Evolutionary conservation across 129 eudicot genomes (phyloP).

Genomic region (Lactuca sativa): DNA sequence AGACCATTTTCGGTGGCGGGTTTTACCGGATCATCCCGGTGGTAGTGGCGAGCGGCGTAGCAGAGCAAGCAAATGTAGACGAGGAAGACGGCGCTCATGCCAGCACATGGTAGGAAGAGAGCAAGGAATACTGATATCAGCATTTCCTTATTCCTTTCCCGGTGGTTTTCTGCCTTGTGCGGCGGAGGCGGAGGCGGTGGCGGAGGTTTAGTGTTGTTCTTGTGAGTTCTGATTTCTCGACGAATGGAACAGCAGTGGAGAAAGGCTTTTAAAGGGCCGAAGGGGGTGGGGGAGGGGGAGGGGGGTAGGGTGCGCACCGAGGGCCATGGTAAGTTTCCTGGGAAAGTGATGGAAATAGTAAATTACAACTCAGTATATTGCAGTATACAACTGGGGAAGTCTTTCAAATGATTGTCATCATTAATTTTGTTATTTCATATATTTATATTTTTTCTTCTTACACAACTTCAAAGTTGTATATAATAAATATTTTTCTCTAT

Average conservation of each 20-base stretch:
- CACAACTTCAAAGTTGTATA: too few species aligned
- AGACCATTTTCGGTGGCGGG: conserved; percentile 35
- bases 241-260: not conserved
- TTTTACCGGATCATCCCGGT: conserved; percentile 23
- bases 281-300: not conserved
- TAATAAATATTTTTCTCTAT: too few species aligned
- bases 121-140: conserved; percentile 60
- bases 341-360: not conserved
- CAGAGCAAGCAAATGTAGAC: conserved; percentile 58
- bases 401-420: not conserved
- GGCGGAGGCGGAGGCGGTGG: not conserved
- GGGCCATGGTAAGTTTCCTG: conserved; percentile 2
- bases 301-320: not conserved
- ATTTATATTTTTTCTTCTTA: too few species aligned
- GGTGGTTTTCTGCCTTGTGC: not conserved
- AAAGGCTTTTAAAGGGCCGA: not conserved
- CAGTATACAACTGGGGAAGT: conserved; percentile 7
- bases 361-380: conserved; percentile 5
- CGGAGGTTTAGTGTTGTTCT: not conserved
- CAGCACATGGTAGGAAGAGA: conserved; percentile 68
- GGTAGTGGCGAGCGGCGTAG: conserved; percentile 33
- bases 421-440: too few species aligned
- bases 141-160: conserved; percentile 38
- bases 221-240: not conserved
- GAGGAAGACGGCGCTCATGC: conserved; percentile 66